A percentile compares a stretch with the other conserved stretches of the same genome.
These are phyloP conservation scores for Carpinus viminea DNA, from an alignment of 306 rosid genomes.

Conservation along the genomic window DNA sequence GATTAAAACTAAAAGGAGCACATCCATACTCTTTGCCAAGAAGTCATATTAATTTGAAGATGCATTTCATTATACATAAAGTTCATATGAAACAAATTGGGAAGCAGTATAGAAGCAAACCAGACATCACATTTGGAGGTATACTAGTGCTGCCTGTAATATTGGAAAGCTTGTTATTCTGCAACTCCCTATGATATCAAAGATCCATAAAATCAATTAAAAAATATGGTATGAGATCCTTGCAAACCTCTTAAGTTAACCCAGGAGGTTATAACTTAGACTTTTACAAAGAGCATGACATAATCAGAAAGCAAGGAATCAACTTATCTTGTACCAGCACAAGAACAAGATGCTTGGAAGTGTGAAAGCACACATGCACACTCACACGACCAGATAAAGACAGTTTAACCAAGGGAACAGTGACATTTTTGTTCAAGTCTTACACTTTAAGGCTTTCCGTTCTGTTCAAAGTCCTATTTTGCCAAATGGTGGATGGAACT, in stretches of 20 bases:
- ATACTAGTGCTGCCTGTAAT: conserved; percentile 54
- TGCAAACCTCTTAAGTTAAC: conserved; percentile 7
- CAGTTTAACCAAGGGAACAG: background rate
- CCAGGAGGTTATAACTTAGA: background rate
- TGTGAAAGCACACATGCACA: background rate
- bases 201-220: conserved; percentile 31
- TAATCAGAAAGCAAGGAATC: background rate
- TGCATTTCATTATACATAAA: background rate
- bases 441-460: conserved; percentile 56
- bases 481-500: conserved; percentile 75
- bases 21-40: background rate
- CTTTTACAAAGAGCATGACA: background rate
- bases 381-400: background rate
- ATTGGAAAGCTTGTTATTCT: conserved; percentile 56
- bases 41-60: background rate
- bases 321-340: conserved; percentile 5
- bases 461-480: conserved; percentile 37
- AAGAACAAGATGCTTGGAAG: conserved; percentile 10
- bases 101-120: conserved; percentile 52
- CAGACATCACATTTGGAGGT: conserved; percentile 67
- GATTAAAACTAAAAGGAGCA: background rate
- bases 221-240: background rate
- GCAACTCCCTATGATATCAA: conserved; percentile 68
- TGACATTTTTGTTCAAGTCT: conserved; percentile 39
- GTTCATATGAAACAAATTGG: conserved; percentile 14